These are phyloP conservation scores for Diaporthe sp. DNA, from an alignment of 2,329 filamentous ascomycete species.

Conservation along the genomic window DNA sequence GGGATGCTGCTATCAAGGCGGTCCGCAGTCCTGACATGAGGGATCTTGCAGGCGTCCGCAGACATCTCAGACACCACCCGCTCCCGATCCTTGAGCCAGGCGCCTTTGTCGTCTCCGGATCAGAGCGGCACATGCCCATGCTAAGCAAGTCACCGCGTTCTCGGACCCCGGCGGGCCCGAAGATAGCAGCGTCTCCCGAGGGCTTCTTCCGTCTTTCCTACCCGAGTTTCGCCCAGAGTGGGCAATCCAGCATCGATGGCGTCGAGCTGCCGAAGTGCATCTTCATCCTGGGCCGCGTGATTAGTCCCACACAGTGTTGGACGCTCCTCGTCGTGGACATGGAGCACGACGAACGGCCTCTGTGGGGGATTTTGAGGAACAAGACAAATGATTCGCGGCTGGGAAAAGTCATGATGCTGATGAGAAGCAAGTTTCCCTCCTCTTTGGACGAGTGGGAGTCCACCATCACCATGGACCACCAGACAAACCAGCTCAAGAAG, in stretches of 20 bases:
- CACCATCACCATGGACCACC: not conserved
- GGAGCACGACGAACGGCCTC: not conserved
- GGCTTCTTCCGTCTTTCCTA: too few relatives aligned
- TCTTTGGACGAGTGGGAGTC: not conserved
- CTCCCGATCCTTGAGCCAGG: too few relatives aligned
- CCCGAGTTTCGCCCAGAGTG: too few relatives aligned
- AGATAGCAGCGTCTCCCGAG: too few relatives aligned
- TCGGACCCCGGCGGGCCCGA: too few relatives aligned
- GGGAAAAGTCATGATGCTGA: not conserved
- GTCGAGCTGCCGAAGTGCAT: not conserved
- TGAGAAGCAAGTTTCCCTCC: not conserved
- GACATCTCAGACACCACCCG: too few relatives aligned
- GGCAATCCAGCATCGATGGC: not conserved
- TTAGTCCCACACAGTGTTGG: not conserved
- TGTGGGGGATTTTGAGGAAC: not conserved
- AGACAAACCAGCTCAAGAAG: not conserved
- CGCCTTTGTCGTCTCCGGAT: too few relatives aligned
- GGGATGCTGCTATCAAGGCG: too few relatives aligned
- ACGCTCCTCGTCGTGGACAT: not conserved
- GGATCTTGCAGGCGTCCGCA: too few relatives aligned
- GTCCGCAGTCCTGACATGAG: too few relatives aligned
- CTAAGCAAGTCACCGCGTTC: too few relatives aligned
- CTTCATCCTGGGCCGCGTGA: not conserved
- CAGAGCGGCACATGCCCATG: too few relatives aligned
- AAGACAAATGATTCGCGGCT: not conserved